Conservation (phyloP, 2,329 filamentous ascomycete genomes). For the Ambrosiella beaveri region DNA sequence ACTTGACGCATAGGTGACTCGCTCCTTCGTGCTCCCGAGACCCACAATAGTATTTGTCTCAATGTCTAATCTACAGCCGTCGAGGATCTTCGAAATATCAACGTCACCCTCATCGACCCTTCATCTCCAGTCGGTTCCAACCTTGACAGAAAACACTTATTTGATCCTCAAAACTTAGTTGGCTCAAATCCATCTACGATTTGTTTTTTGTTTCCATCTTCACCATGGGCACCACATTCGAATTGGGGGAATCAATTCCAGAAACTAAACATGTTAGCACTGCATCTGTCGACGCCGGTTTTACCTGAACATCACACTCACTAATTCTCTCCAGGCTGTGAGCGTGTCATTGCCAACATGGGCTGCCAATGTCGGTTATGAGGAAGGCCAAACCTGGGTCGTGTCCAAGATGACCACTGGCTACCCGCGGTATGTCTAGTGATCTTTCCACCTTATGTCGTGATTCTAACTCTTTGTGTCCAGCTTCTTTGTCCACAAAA, state of each 20-base stretch:
- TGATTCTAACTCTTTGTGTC: not conserved
- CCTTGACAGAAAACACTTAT: not conserved
- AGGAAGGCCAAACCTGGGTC: slow-evolving; percentile 85
- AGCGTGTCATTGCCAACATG: slow-evolving; percentile 93
- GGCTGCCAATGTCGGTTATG: slow-evolving; percentile 79
- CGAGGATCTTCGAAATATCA: not conserved
- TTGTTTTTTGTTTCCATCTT: not conserved
- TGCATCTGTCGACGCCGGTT: not conserved
- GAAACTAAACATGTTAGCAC: slow-evolving; percentile 54
- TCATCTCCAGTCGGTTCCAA: too few relatives aligned
- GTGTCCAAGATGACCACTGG: slow-evolving; percentile 69
- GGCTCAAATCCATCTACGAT: not conserved
- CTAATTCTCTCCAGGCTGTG: slow-evolving; percentile 47
- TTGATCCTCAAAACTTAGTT: not conserved
- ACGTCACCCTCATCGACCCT: too few relatives aligned
- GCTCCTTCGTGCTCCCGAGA: not conserved
- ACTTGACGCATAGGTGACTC: not conserved
- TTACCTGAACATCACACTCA: not conserved
- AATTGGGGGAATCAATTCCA: slow-evolving; percentile 55
- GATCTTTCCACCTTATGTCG: slow-evolving; percentile 9
- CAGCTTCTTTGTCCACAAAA: slow-evolving; percentile 83
- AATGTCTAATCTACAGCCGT: not conserved
- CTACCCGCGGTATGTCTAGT: slow-evolving; percentile 53
- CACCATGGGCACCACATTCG: slow-evolving; percentile 29
- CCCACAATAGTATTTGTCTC: not conserved